A percentile compares a stretch with the other conserved stretches of the same genome.
These are phyloP conservation scores for Schwanniomyces vanrijiae DNA, from an alignment of 805 yeast genomes.

Conservation along the genomic window DNA sequence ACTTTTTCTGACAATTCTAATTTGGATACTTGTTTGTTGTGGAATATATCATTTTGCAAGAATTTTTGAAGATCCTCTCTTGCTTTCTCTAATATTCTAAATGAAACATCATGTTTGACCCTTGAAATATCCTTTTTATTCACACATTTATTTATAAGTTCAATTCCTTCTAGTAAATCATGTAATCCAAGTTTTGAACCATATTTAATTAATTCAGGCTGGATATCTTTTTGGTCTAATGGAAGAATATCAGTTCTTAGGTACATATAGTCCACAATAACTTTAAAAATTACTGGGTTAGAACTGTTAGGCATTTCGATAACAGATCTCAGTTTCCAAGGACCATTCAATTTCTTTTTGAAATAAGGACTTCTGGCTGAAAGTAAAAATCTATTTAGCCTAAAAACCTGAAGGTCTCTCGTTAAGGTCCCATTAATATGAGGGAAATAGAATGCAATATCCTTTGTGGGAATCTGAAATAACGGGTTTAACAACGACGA, in stretches of 20 bases:
- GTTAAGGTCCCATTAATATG: conserved; percentile 13
- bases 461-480: conserved; percentile 26
- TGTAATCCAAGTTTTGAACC: conserved; percentile 33
- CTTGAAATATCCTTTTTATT: conserved; percentile 23
- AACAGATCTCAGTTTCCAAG: conserved; percentile 18
- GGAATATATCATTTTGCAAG: conserved; percentile 21
- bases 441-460: conserved; percentile 27
- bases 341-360: conserved; percentile 17
- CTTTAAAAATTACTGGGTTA: conserved; percentile 19
- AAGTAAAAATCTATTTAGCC: conserved; percentile 29
- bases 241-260: conserved; percentile 32
- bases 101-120: conserved; percentile 30
- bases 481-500: conserved; percentile 43
- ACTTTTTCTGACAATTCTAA: conserved; percentile 20
- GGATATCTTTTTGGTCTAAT: conserved; percentile 14
- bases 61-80: conserved; percentile 31
- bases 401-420: conserved; percentile 14
- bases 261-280: conserved; percentile 30
- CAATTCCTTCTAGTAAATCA: conserved; percentile 37
- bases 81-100: conserved; percentile 34
- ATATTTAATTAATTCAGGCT: conserved; percentile 20
- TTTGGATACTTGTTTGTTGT: conserved; percentile 10
- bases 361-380: conserved; percentile 35
- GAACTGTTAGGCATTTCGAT: conserved; percentile 16
- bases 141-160: conserved; percentile 21